Percentiles rank a stretch among this genome's conserved stretches.
Evolutionary conservation across 208 protist genomes (phyloP).

Genomic region (Porcisia deanei): DNA sequence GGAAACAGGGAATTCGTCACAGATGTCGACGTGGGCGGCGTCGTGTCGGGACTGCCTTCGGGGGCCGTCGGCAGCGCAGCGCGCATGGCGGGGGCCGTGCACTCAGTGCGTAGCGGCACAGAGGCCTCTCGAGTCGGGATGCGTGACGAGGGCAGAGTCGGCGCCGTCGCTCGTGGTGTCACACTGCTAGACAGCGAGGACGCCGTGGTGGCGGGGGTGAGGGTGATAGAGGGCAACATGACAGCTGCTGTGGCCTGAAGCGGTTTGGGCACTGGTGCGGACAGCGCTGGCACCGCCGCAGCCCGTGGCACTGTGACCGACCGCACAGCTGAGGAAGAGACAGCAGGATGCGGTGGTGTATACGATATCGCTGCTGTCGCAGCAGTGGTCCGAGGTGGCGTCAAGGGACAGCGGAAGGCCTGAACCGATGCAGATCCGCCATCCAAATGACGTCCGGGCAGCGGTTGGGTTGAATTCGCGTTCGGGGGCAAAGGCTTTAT

Average conservation of each 20-base stretch:
- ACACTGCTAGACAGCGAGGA: constrained; percentile 12
- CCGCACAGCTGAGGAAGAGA: background rate
- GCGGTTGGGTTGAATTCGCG: background rate
- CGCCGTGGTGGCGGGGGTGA: background rate
- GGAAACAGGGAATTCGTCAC: background rate
- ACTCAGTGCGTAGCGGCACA: constrained; percentile 11
- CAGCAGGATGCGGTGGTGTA: background rate
- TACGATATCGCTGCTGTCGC: background rate
- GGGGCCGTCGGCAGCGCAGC: background rate
- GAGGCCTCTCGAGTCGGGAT: constrained; percentile 21
- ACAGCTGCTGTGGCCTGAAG: background rate
- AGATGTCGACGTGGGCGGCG: background rate
- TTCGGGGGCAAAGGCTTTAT: background rate
- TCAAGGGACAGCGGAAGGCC: background rate
- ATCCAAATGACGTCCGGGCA: background rate
- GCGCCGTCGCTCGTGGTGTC: constrained; percentile 13
- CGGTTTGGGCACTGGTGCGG: background rate
- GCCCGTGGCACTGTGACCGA: background rate
- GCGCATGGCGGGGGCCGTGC: background rate
- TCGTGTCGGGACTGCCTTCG: background rate
- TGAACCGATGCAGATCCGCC: background rate
- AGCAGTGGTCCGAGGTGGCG: background rate
- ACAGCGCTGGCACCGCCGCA: background rate
- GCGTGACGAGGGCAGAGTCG: constrained; percentile 18
- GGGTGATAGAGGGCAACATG: background rate